A percentile compares a stretch with the other conserved stretches of the same genome.
Evolutionary conservation across 1,284 basidiomycete genomes (phyloP).

Genomic region (Ustilago shanxiensis): DNA sequence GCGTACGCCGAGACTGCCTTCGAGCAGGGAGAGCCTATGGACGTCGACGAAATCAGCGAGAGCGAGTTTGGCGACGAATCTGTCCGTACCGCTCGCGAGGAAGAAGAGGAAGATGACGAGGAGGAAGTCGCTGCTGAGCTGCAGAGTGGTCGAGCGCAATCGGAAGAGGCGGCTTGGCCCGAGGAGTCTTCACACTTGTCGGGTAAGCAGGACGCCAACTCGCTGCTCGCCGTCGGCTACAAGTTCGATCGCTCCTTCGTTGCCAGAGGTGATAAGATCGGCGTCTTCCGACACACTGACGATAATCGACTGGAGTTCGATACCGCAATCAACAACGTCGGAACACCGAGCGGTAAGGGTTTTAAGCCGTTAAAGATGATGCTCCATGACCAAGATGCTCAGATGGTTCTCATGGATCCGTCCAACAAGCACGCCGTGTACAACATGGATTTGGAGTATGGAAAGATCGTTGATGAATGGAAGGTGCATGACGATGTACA

Average conservation of each 20-base stretch:
- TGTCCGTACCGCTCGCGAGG: constrained; percentile 57
- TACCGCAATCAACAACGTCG: constrained; percentile 87
- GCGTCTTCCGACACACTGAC: constrained; percentile 89
- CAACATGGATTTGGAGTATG: constrained; percentile 92
- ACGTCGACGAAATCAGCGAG: constrained; percentile 58
- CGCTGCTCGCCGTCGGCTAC: constrained; percentile 93
- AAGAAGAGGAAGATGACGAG: constrained; percentile 72
- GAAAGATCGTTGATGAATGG: constrained; percentile 99
- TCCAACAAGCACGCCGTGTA: constrained; percentile 86
- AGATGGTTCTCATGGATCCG: constrained; percentile 94
- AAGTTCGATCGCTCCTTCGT: constrained; percentile 97
- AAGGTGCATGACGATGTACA: constrained; percentile 89
- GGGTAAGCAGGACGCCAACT: constrained; percentile 74
- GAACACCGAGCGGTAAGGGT: constrained; percentile 82
- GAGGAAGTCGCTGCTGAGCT: constrained; percentile 74
- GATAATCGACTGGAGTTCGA: constrained; percentile 86
- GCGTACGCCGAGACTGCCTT: constrained; percentile 75
- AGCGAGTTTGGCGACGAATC: constrained; percentile 53
- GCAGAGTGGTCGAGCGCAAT: constrained; percentile 22
- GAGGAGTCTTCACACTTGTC: constrained; percentile 48
- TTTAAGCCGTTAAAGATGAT: constrained; percentile 92
- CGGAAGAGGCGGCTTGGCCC: constrained; percentile 33
- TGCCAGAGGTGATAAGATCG: constrained; percentile 93
- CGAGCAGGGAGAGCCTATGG: constrained; percentile 86
- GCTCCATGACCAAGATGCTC: constrained; percentile 96